Base-by-base conservation (phyloP, 1,284 basidiomycete species). In the Tylopilus sp. region DNA sequence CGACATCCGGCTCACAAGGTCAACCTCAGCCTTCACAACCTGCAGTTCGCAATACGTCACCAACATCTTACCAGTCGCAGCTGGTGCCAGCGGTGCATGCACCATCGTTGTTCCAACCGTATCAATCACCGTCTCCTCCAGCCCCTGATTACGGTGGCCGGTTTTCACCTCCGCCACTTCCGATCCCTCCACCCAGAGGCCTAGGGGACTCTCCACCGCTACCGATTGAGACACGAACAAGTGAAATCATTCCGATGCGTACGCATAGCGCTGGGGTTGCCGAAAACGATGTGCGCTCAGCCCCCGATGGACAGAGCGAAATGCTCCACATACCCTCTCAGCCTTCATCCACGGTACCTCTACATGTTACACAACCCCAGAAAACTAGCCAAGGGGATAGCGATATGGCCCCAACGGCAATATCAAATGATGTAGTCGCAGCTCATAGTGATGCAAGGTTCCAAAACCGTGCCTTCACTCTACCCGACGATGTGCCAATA, bases 141-240 rank as follows among this genome's bases (percentile, higher is more conserved):
- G 5, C 37, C 6, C 18, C 47, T 30, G 61, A 53, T 33, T 58
- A 61, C 6, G 26, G n/a, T 44, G 56, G 48, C 35, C 53, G 59
- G 29, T 64, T 31, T 38, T 65, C 63, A 13, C 63, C 63, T 13
- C 62, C 67, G 23, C 60, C 63, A 0, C 46, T 65, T 16, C 67
- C 62, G 12, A 44, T 65, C 37, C 63, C 67, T 1, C 64, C 67
- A 1, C 63, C 63, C 10, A 55, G 57, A 45, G 49, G 61, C 19
- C 46, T 31, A 15, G 61, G 66, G 34, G 57, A 64, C 42, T 58
- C 49, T 21, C 59, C 57, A 0, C 52, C 57, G 2, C 55, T 41
- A 26, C 36, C 51, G 13, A 59, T 67, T 9, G 61, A 61, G 21
- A 55, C n/a, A 18, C 63, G 65, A 21, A 29, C 41, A 9, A 65